A percentile compares a stretch with the other conserved stretches of the same genome.
Conservation (phyloP, 371 early-diverging fungal species). For the Capillidium heterosporum region DNA sequence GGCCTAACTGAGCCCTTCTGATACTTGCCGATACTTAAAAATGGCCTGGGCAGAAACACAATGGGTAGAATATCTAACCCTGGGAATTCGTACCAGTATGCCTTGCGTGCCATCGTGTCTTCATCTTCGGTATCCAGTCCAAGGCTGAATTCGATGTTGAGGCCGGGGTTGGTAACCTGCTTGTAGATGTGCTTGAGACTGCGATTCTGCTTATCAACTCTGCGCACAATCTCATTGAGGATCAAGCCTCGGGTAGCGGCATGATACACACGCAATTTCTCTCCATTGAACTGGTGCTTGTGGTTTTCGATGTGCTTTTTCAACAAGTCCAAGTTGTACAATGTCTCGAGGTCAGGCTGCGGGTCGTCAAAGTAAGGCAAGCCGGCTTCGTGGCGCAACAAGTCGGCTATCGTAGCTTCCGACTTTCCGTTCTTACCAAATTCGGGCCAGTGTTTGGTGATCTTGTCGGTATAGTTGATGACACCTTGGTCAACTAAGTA, state of each 20-base stretch:
- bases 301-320: slow-evolving; percentile 27
- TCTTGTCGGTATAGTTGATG: too few relatives aligned
- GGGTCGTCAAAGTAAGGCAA: slow-evolving; percentile 29
- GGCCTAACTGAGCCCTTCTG: too few relatives aligned
- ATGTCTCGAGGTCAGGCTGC: slow-evolving; percentile 13
- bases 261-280: slow-evolving; percentile 32
- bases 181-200: slow-evolving; percentile 34
- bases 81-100: neutral
- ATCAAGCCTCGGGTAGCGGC: slow-evolving; percentile 50
- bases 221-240: slow-evolving; percentile 43
- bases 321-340: slow-evolving; percentile 11
- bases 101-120: neutral
- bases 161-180: slow-evolving; percentile 22
- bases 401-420: slow-evolving; percentile 35
- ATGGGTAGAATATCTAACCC: neutral
- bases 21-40: too few relatives aligned
- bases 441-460: too few relatives aligned
- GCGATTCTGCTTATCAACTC: slow-evolving; percentile 28
- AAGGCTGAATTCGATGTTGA: slow-evolving; percentile 29
- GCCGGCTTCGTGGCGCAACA: slow-evolving; percentile 45
- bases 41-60: neutral
- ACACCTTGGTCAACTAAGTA: slow-evolving; percentile 37
- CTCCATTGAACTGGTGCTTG: slow-evolving; percentile 39
- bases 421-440: slow-evolving; percentile 50
- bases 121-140: neutral